A percentile compares a stretch with the other conserved stretches of the same genome.
Evolutionary conservation across 2,329 filamentous ascomycete genomes (phyloP).

Genomic region (Fusarium armeniacum): DNA sequence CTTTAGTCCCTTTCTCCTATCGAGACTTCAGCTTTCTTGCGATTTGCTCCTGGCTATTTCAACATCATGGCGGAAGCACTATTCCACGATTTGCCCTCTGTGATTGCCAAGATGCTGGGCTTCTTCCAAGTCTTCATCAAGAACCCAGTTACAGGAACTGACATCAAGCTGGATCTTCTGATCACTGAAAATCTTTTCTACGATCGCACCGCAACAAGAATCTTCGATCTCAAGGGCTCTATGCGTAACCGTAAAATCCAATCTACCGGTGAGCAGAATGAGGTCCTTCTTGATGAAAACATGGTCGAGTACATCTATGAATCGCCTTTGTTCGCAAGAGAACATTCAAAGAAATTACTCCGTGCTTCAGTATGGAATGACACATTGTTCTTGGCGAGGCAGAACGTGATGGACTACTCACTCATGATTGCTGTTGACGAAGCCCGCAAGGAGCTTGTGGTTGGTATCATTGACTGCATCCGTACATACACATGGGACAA

Average conservation of each 20-base stretch:
- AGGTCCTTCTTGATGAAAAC: slow-evolving; percentile 97
- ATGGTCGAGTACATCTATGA: slow-evolving; percentile 99
- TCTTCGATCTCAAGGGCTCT: slow-evolving; percentile 96
- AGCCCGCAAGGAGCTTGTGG: slow-evolving; percentile 87
- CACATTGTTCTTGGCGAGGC: slow-evolving; percentile 91
- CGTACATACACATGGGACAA: slow-evolving; percentile 99
- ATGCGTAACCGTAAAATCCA: slow-evolving; percentile 99
- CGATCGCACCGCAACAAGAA: slow-evolving; percentile 88
- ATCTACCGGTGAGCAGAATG: slow-evolving; percentile 93
- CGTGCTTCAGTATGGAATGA: slow-evolving; percentile 97
- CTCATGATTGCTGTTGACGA: slow-evolving; percentile 99
- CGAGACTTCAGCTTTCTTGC: slow-evolving; percentile 93
- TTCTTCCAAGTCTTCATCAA: slow-evolving; percentile 99
- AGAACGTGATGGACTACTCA: slow-evolving; percentile 99
- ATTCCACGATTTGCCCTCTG: slow-evolving; percentile 94
- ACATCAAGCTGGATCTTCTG: slow-evolving; percentile 94
- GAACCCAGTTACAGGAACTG: slow-evolving; percentile 89
- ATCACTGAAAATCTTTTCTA: slow-evolving; percentile 99
- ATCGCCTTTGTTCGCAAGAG: slow-evolving; percentile 92
- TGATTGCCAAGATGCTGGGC: slow-evolving; percentile 99
- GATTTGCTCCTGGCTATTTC: slow-evolving; percentile 97
- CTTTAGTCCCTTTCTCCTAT: slow-evolving; percentile 84
- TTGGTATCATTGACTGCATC: slow-evolving; percentile 98
- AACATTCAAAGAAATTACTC: slow-evolving; percentile 95
- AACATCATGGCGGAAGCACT: slow-evolving; percentile 96